These are phyloP conservation scores for Coemansia sp. DNA, from an alignment of 192 early-diverging fungal genomes.

Conservation along the genomic window DNA sequence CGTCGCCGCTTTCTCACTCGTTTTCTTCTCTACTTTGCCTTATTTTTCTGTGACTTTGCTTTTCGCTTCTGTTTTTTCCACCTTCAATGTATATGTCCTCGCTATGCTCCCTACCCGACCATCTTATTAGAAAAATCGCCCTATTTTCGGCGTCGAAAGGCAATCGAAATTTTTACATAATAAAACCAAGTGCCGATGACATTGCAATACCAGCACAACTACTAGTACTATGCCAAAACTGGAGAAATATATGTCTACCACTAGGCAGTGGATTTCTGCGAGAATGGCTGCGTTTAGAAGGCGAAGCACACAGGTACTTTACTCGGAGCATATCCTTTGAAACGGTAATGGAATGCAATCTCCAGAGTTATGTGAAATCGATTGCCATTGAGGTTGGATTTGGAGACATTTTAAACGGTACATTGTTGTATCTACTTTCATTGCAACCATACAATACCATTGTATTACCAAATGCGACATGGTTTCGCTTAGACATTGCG, in stretches of 20 bases:
- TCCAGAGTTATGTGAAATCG: not conserved
- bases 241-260: not conserved
- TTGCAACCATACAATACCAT: not conserved
- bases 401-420: slow-evolving; percentile 1
- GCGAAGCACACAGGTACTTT: not conserved
- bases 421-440: not conserved
- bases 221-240: not conserved
- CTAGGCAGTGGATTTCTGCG: not conserved
- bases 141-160: not conserved
- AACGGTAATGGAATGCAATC: not conserved
- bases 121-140: not conserved
- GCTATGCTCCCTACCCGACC: not conserved
- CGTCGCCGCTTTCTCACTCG: not conserved
- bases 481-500: not conserved
- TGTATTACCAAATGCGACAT: not conserved
- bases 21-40: not conserved
- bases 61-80: not conserved
- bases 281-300: not conserved
- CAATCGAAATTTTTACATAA: not conserved
- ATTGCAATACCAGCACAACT: not conserved
- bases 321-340: not conserved
- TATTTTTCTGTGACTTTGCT: not conserved
- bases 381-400: not conserved
- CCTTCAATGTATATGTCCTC: not conserved
- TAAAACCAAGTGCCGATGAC: not conserved